Evolutionary conservation across 2,329 filamentous ascomycete species (phyloP).

Genomic region (Blumeriella jaapii): DNA sequence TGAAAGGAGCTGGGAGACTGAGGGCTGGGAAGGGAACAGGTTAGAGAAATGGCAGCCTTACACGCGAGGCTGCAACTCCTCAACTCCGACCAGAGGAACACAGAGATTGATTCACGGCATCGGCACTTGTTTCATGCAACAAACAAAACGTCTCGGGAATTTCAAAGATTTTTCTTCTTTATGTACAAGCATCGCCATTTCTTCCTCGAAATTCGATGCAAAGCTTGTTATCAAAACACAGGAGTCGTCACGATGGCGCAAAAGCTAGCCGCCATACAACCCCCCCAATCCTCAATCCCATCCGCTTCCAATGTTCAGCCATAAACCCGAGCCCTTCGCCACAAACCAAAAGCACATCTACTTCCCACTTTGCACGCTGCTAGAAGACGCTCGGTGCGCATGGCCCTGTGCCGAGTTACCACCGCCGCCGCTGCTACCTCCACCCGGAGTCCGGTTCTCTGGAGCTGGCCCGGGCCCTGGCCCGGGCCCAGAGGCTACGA

Average conservation of each 20-base stretch:
- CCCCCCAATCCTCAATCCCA: neutral
- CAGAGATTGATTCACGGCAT: no score
- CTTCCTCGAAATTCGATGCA: slow-evolving; percentile 2
- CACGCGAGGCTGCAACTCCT: neutral
- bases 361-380: slow-evolving; percentile 18
- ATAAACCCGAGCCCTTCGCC: neutral
- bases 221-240: neutral
- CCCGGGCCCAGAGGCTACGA: slow-evolving; percentile 6
- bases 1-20: neutral
- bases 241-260: no score
- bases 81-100: no score
- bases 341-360: slow-evolving; percentile 4
- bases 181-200: no score
- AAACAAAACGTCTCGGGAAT: no score
- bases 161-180: no score
- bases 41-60: neutral
- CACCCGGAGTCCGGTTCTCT: neutral
- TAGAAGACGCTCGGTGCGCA: slow-evolving; percentile 18
- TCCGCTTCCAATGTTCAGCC: slow-evolving; percentile 1
- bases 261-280: neutral
- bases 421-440: neutral
- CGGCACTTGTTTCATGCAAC: no score
- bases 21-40: neutral
- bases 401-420: slow-evolving; percentile 18
- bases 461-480: slow-evolving; percentile 11